These are phyloP conservation scores for Abrus pulchellus DNA, from an alignment of 306 rosid species.

Conservation along the genomic window DNA sequence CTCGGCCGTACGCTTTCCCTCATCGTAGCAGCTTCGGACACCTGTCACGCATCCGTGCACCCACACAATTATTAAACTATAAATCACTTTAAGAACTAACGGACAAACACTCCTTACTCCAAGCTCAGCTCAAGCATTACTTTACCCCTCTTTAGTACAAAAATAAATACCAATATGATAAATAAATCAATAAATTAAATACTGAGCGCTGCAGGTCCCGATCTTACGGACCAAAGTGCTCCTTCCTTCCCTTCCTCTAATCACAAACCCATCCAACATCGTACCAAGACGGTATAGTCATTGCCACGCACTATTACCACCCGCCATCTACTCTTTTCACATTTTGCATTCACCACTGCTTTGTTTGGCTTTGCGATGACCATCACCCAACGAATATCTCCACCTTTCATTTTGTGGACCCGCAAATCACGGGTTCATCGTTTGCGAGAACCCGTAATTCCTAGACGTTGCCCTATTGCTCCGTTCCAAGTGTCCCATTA, in stretches of 20 bases:
- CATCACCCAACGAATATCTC: constrained; percentile 2
- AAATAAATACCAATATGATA: neutral
- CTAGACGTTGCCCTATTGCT: constrained; percentile 45
- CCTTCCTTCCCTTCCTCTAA: neutral
- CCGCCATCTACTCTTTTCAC: neutral
- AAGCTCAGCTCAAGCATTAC: too few species aligned
- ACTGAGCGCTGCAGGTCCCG: neutral
- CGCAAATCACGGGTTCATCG: constrained; percentile 57
- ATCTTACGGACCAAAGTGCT: constrained; percentile 10
- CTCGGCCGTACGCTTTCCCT: constrained; percentile 99
- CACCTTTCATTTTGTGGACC: constrained; percentile 49
- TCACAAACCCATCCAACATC: neutral
- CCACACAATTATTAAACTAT: neutral
- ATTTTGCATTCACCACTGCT: neutral
- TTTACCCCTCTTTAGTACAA: neutral
- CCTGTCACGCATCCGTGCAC: constrained; percentile 65
- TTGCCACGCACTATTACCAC: neutral
- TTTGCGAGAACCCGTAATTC: constrained; percentile 37
- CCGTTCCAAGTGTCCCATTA: constrained; percentile 40
- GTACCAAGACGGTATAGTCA: neutral
- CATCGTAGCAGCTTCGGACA: constrained; percentile 98
- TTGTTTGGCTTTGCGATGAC: neutral
- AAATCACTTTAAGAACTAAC: constrained; percentile 30
- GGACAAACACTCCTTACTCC: neutral
- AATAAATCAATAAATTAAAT: neutral